Evolutionary conservation across 2,329 filamentous ascomycete species (phyloP).

Genomic region (Alternaria sp.): DNA sequence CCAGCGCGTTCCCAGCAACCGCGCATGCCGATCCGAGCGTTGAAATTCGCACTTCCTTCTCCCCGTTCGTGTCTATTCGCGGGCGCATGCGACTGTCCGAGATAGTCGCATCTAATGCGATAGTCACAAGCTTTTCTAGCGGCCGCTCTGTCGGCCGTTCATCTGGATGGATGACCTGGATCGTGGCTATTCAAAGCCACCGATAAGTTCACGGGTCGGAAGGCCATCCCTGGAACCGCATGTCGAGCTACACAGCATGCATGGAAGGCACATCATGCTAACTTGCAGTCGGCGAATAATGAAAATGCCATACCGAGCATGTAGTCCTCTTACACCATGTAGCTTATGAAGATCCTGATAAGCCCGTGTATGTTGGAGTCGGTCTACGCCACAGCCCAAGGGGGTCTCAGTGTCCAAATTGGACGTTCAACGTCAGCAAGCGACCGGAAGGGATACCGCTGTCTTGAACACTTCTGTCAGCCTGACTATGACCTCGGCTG

Average conservation of each 20-base stretch:
- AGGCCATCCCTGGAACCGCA: neutral
- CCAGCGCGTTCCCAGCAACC: conserved; percentile 12
- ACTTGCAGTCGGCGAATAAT: conserved; percentile 10
- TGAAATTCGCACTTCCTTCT: neutral
- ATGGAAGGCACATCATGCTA: conserved; percentile 7
- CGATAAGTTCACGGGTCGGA: neutral
- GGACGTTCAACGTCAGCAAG: conserved; percentile 11
- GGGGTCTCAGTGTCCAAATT: neutral
- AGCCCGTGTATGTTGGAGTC: conserved; percentile 2
- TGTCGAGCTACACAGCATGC: conserved; percentile 15
- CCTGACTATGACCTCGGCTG: neutral
- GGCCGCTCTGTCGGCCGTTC: neutral
- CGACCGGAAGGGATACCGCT: neutral
- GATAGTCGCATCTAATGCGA: neutral
- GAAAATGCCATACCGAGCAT: neutral
- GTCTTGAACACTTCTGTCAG: conserved; percentile 7
- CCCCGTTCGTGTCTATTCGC: conserved; percentile 1
- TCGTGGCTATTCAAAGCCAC: neutral
- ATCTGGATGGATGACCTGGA: neutral
- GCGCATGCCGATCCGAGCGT: conserved; percentile 6
- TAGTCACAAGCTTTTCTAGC: conserved; percentile 1
- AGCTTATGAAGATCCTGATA: conserved; percentile 15
- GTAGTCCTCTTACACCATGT: conserved; percentile 1
- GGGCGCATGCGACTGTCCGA: neutral
- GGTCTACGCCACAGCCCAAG: neutral